Conservation (phyloP, 805 yeast genomes). For the Kluyveromyces siamensis region DNA sequence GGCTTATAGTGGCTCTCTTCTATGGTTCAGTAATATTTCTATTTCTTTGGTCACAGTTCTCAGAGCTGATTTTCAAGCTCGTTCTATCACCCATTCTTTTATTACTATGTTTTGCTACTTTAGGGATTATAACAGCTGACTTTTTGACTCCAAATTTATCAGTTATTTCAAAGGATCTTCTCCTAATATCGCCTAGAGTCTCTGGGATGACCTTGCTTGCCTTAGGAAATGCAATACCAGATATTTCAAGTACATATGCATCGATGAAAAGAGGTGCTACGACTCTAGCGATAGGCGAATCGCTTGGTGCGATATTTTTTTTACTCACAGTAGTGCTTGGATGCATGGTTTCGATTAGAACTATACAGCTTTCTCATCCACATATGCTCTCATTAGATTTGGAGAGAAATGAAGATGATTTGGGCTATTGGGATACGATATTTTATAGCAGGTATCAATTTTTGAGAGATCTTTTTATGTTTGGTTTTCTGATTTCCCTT, state of each 20-base stretch:
- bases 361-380: constrained; percentile 42
- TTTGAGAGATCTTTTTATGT: constrained; percentile 51
- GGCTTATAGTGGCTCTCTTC: neutral
- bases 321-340: constrained; percentile 77
- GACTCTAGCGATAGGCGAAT: constrained; percentile 77
- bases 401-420: neutral
- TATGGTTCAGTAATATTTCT: constrained; percentile 1
- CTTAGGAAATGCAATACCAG: constrained; percentile 89
- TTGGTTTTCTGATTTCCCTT: constrained; percentile 40
- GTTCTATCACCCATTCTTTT: constrained; percentile 15
- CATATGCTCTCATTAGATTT: constrained; percentile 5
- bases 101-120: constrained; percentile 42
- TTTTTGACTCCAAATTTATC: constrained; percentile 72
- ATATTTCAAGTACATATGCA: constrained; percentile 72
- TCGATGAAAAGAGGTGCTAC: constrained; percentile 69
- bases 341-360: constrained; percentile 57
- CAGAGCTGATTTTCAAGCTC: neutral
- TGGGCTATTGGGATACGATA: constrained; percentile 5
- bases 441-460: constrained; percentile 36
- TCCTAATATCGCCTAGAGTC: constrained; percentile 63
- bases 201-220: constrained; percentile 86
- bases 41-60: neutral
- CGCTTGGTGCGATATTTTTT: constrained; percentile 85
- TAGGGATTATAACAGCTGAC: constrained; percentile 78
- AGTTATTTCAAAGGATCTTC: constrained; percentile 44